Evolutionary conservation across 805 yeast species (phyloP).

Genomic region (Lipomyces chichibuensis): DNA sequence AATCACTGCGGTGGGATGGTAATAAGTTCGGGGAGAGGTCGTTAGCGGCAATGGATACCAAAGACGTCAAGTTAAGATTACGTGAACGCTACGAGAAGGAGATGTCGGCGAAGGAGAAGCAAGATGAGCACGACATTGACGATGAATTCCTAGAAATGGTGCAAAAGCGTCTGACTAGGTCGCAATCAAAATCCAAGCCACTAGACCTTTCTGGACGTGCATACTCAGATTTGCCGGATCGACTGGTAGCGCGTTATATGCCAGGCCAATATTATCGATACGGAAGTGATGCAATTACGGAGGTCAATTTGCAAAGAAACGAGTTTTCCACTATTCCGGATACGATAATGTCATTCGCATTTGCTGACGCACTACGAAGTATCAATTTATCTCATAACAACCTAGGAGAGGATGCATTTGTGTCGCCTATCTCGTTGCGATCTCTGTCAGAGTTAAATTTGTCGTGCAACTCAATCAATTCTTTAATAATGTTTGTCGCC

Average conservation of each 20-base stretch:
- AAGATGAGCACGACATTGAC: slow-evolving; percentile 6
- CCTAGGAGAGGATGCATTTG: slow-evolving; percentile 26
- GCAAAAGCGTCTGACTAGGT: slow-evolving; percentile 17
- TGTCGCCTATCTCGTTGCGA: slow-evolving; percentile 15
- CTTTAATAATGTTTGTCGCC: slow-evolving; percentile 17
- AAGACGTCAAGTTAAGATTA: slow-evolving; percentile 18
- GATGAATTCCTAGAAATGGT: slow-evolving; percentile 21
- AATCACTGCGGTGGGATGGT: slow-evolving; percentile 31
- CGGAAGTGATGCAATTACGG: slow-evolving; percentile 16
- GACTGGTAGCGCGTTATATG: slow-evolving; percentile 16
- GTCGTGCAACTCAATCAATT: slow-evolving; percentile 22
- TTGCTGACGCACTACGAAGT: slow-evolving; percentile 20
- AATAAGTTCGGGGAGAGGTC: slow-evolving; percentile 28
- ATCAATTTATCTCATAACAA: slow-evolving; percentile 29
- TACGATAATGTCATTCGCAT: slow-evolving; percentile 23
- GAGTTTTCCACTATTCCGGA: slow-evolving; percentile 22
- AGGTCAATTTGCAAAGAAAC: slow-evolving; percentile 24
- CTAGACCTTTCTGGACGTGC: slow-evolving; percentile 28
- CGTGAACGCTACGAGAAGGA: slow-evolving; percentile 22
- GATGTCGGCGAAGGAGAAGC: not conserved
- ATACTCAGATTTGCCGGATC: slow-evolving; percentile 17
- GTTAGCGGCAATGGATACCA: slow-evolving; percentile 15
- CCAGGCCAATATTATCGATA: slow-evolving; percentile 21
- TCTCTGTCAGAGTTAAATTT: slow-evolving; percentile 18
- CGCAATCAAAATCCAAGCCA: slow-evolving; percentile 11